Percentiles rank a stretch among this genome's conserved stretches.
phyloP scores from a whole-genome alignment of 106 monocot genomes.

The Platanthera zijinensis region DNA sequence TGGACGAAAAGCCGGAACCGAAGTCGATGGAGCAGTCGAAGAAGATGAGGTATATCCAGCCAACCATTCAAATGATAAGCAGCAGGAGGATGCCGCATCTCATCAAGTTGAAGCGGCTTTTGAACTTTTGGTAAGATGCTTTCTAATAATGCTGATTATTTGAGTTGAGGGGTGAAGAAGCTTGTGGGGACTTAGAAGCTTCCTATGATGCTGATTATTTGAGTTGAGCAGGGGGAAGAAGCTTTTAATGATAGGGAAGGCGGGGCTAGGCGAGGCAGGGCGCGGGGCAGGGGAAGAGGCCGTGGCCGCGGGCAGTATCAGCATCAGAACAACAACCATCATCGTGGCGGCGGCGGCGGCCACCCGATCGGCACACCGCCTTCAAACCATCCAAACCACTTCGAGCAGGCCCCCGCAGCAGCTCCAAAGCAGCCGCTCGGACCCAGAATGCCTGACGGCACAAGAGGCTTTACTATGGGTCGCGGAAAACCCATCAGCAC shows the following conservation, averaged over 20 bases:
- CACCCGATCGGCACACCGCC: constrained; percentile 34
- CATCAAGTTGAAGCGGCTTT: constrained; percentile 29
- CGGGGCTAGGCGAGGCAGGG: constrained; percentile 28
- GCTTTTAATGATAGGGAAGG: constrained; percentile 34
- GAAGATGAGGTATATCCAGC: constrained; percentile 45
- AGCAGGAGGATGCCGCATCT: constrained; percentile 32
- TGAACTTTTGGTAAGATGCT: constrained; percentile 34
- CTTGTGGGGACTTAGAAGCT: not conserved
- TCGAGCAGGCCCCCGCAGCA: constrained; percentile 15
- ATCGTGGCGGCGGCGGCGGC: not conserved
- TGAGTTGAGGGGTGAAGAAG: not conserved
- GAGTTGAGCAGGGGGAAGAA: constrained; percentile 35
- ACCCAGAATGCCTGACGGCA: constrained; percentile 83
- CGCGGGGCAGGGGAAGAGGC: constrained; percentile 38
- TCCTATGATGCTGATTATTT: not conserved
- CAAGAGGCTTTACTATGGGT: constrained; percentile 68
- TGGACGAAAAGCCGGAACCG: constrained; percentile 44
- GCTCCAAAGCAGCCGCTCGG: constrained; percentile 52
- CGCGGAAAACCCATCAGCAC: constrained; percentile 33
- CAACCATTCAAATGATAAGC: constrained; percentile 41
- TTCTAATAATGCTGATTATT: not conserved
- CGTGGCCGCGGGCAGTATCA: constrained; percentile 47
- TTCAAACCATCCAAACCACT: constrained; percentile 10
- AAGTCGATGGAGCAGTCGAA: constrained; percentile 58
- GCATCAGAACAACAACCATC: constrained; percentile 11